Percentiles rank a stretch among this genome's conserved stretches.
Conservation (phyloP, 2,329 filamentous ascomycete genomes). For the Metarhizium sp. region DNA sequence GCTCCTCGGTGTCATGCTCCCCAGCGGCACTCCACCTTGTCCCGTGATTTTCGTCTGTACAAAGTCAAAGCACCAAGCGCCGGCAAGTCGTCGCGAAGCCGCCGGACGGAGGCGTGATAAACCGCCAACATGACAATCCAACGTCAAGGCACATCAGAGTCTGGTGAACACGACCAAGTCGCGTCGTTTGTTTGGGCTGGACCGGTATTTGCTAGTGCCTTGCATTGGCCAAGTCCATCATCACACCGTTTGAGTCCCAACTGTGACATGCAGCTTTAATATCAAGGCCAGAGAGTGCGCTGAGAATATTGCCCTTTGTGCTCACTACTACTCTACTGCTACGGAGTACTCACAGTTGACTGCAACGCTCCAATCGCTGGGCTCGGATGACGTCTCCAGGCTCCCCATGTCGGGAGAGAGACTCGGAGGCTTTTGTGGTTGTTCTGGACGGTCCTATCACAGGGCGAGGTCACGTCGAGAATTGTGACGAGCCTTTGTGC, state of each 20-base stretch:
- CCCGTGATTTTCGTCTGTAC: not conserved
- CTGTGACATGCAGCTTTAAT: not conserved
- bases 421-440: constrained; percentile 12
- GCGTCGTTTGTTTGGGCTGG: not conserved
- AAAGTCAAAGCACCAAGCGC: not conserved
- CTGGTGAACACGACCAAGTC: not conserved
- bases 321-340: too few species aligned
- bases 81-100: not conserved
- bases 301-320: not conserved
- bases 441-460: constrained; percentile 18
- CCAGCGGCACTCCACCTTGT: not conserved
- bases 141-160: not conserved
- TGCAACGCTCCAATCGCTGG: constrained; percentile 8
- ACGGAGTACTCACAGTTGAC: not conserved
- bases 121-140: not conserved
- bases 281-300: not conserved
- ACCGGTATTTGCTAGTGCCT: constrained; percentile 10
- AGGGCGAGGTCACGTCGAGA: constrained; percentile 9
- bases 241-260: not conserved
- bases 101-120: not conserved
- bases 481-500: constrained; percentile 25
- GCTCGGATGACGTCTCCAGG: constrained; percentile 1
- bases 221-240: constrained; percentile 9
- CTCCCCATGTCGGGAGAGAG: not conserved
- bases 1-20: not conserved